Evolutionary conservation across 345 rosid species (phyloP).

Genomic region (Corchorus olitorius): DNA sequence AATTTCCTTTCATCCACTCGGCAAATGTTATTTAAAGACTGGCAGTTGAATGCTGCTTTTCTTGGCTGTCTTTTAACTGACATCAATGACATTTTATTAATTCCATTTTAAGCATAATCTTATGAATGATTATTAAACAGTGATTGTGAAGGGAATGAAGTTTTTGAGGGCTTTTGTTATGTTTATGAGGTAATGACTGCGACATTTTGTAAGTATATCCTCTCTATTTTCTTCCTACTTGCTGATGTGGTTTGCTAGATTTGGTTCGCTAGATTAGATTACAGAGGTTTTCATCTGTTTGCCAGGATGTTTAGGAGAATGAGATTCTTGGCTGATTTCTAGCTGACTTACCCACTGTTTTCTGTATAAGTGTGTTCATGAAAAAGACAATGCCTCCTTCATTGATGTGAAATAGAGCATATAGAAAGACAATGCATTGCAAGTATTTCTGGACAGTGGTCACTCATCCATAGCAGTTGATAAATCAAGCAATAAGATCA

Average conservation of each 20-base stretch:
- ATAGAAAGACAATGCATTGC: not conserved
- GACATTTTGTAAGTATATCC: not conserved
- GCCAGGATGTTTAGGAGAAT: not conserved
- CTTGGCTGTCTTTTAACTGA: conserved; percentile 18
- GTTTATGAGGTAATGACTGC: not conserved
- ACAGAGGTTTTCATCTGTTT: not conserved
- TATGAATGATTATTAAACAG: conserved; percentile 5
- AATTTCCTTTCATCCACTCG: conserved; percentile 21
- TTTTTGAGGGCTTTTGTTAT: not conserved
- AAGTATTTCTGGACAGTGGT: not conserved
- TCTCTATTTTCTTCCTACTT: not conserved
- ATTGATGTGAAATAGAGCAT: not conserved
- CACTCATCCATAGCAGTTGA: not conserved
- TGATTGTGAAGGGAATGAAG: not conserved
- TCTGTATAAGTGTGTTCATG: too few relatives aligned
- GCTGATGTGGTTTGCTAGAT: not conserved
- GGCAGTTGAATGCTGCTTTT: conserved; percentile 22
- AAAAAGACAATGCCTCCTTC: not conserved
- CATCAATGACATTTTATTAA: conserved; percentile 4
- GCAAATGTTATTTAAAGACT: conserved; percentile 26
- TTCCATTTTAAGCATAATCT: conserved; percentile 6
- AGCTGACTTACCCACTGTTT: not conserved
- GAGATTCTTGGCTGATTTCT: not conserved
- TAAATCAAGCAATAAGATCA: not conserved
- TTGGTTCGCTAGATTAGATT: not conserved